Evolutionary conservation across 495 filamentous ascomycete genomes (phyloP), one percentile per base, ranked within the genome.

Genomic region (Mytilinidion resinicola): DNA sequence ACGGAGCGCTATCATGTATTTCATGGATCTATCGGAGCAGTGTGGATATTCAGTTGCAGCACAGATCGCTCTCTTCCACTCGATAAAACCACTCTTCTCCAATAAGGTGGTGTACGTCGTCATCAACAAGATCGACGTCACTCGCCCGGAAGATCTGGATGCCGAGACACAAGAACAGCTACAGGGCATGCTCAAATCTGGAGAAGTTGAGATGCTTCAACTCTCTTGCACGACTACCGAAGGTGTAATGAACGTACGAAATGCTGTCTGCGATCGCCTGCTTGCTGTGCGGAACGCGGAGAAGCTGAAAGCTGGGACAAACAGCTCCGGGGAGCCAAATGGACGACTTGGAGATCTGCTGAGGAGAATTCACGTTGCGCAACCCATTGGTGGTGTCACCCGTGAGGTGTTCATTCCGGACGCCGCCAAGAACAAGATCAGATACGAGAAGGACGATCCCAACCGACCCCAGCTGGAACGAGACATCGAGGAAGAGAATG

Each of bases 21-120:
- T 98, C 74, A 96, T 98, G 84, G 93, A 97, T 75, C 80, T 97
- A 57, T 93, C 89, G 15, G 95, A 97, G 76, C 91, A 96, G 77
- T 98, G 93, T 61, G 93, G 93, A 37, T 98, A 96, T 77, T 90
- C 89, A 1, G 87, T 98, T 44, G 74, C 83, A 55, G 91, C 91
- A 9, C 93, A 98, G 73, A 89, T 95, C 70, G 81, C 89, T 63
- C 83, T 98, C 15, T 98, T 93, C 81, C 84, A 90, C 75, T 91
- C 85, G 68, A 96, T 98, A 72, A 95, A 90, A 75, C 93, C 93
- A 4, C 78, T 98, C 20, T 98, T 98, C 69, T 85, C 92, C 56
- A 96, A 97, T 75, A 97, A 97, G 77, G 82, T 96, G 47, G 89
- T 96, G 37, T 97, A 95, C 73, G 78, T 98, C 47, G 88, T 98